Conservation (phyloP, 2,329 filamentous ascomycete genomes). For the Emericellopsis atlantica region DNA sequence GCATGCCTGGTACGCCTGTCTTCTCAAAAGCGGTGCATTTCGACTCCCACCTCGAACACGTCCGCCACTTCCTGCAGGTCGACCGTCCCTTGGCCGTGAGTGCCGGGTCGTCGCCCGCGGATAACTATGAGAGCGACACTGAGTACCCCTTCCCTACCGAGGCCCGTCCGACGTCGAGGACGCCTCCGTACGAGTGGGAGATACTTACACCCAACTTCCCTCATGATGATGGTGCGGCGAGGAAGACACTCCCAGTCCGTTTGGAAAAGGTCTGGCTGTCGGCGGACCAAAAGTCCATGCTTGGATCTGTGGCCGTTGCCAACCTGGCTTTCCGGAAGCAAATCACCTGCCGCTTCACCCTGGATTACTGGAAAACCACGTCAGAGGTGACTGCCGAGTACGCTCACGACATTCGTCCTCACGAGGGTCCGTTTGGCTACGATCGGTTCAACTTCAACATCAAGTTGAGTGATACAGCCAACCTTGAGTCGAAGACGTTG, state of each 20-base stretch:
- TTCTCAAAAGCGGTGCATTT: slow-evolving; percentile 98
- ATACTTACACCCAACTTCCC: slow-evolving; percentile 80
- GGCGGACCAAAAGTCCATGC: slow-evolving; percentile 70
- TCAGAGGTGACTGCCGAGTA: slow-evolving; percentile 90
- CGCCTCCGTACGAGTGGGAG: slow-evolving; percentile 68
- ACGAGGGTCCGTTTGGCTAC: slow-evolving; percentile 51
- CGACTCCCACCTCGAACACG: slow-evolving; percentile 90
- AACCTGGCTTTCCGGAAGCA: slow-evolving; percentile 85
- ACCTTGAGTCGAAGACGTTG: slow-evolving; percentile 84
- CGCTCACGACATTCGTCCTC: slow-evolving; percentile 61
- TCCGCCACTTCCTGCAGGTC: slow-evolving; percentile 88
- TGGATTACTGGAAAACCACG: slow-evolving; percentile 98
- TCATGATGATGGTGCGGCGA: slow-evolving; percentile 34
- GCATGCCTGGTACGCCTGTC: slow-evolving; percentile 94
- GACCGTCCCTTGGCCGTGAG: slow-evolving; percentile 94
- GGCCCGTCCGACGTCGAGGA: slow-evolving; percentile 18
- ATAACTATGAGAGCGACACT: slow-evolving; percentile 72
- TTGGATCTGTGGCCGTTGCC: slow-evolving; percentile 72
- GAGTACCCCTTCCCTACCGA: slow-evolving; percentile 75
- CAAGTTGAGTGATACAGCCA: slow-evolving; percentile 79
- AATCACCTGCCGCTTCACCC: slow-evolving; percentile 85
- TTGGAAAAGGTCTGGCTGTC: slow-evolving; percentile 83
- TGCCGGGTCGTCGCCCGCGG: slow-evolving; percentile 81
- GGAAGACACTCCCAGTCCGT: slow-evolving; percentile 56
- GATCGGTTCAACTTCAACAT: slow-evolving; percentile 94